Evolutionary conservation across 305 asterid species (phyloP), one percentile per base, ranked within the genome.

Genomic region (Fraxinus sp.): DNA sequence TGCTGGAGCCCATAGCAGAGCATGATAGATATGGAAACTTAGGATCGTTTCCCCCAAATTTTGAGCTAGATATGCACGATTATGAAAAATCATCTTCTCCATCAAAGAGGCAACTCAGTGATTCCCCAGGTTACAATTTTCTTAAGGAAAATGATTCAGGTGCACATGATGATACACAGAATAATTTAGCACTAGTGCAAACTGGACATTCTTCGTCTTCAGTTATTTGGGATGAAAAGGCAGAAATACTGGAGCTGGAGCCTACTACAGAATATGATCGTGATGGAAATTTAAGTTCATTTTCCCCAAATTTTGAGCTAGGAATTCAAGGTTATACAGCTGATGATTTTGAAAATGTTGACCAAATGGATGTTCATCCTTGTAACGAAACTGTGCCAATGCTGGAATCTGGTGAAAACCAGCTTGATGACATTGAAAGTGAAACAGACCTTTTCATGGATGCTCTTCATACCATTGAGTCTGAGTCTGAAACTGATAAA

Each of bases 391-490:
- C 80, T 66, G 68, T 79, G 79, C 82, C 83, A 75, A 73, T 83
- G 13, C 83, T 52, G 20, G 85, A 79, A 20, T 64, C 86, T 83
- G 84, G 59, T 77, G 89, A 86, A 82, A 82, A 62, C 78, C 89
- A 73, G 87, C 86, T 77, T 62, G 93, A 85, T 84, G 94, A 92
- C 75, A 75, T 89, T 75, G 98, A 92, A 84, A 93, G 96, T 83
- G 98, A 95, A 91, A 85, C 92, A 22, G 98, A 94, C 83, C 72
- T 88, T 85, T 94, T 86, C 84, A 88, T 92, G 87, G 99, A 96
- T 88, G 99, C 98, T 43, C 97, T 96, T 86, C 93, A 96, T 89
- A 86, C 92, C 81, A 93, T 92, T 77, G 97, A 92, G 83, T 92
- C 97, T 28, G 98, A 94, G 84, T 80, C 85, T 83, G 99, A 94